Evolutionary conservation across 2,329 filamentous ascomycete species (phyloP).

Genomic region (Calonectria pteridis): DNA sequence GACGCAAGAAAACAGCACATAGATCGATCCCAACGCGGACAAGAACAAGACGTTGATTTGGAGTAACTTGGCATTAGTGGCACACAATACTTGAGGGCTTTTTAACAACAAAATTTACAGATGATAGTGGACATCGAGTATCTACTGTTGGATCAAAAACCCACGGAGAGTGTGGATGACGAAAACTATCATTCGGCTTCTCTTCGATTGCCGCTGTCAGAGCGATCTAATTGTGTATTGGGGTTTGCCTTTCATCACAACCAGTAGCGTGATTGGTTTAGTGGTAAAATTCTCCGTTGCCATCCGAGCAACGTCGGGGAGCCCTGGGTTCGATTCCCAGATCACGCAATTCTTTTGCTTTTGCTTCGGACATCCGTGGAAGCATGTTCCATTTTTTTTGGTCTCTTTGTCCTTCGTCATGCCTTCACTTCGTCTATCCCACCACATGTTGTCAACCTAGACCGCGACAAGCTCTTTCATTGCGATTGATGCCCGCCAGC

Average conservation of each 20-base stretch:
- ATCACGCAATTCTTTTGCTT: background rate
- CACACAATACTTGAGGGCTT: too few relatives aligned
- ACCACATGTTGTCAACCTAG: background rate
- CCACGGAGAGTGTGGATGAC: background rate
- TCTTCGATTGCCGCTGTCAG: background rate
- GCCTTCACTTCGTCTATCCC: too few relatives aligned
- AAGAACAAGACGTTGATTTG: background rate
- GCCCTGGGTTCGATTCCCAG: background rate
- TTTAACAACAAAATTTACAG: too few relatives aligned
- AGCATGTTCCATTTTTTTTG: background rate
- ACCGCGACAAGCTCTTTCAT: background rate
- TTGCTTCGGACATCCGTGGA: background rate
- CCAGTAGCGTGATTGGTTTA: background rate
- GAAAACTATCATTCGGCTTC: background rate
- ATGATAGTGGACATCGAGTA: too few relatives aligned
- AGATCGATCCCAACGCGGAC: background rate
- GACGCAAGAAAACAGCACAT: background rate
- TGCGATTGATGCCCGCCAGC: background rate
- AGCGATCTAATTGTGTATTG: background rate
- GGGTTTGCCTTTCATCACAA: background rate
- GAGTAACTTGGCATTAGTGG: background rate
- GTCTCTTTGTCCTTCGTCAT: accelerated
- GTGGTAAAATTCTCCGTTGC: background rate
- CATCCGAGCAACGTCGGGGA: background rate
- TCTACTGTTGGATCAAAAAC: too few relatives aligned